Base-by-base conservation (phyloP, 129 eudicot species). In the Scalesia atractyloides region DNA sequence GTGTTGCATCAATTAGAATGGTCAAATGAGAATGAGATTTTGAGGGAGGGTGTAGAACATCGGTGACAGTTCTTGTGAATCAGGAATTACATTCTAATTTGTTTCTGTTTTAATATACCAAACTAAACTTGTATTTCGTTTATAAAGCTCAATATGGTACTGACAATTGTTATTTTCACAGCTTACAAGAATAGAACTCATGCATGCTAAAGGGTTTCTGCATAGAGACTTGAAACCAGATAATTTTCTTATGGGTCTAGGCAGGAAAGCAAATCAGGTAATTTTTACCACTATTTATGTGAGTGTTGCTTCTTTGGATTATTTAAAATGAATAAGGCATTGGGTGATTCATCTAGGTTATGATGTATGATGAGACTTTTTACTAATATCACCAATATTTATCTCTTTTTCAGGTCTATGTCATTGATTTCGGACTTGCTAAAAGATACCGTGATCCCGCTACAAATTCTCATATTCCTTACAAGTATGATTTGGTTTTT, bases 341-440 rank as follows among this genome's bases (percentile, higher is more conserved):
- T 47, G 20, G 24, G 30, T 24, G 30, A 67, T 22, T 58, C 13
- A 33, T 73, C 60, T 36, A 30, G 54, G 48, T 46, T 75, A 15
- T 43, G 60, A 68, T 47, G 52, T 37, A 33, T 69, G 19, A 60
- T 22, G 15, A 33, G 63, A 50, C 65, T 30, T 50, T 49, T 9
- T 41, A 64, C 66, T 79, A 56, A 72, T 54, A 15, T 70, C 61
- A 41, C 20, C 20, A 53, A 46, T 57, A 44, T 70, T 26, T 74
- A 64, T 7, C 19, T 56, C 34, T 72, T 56, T 24, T 72, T 57
- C 75, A 94, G 98, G 98, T 87, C 57, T 94, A 94, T 79, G 82
- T 90, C 69, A 94, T 94, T 64, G 98, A 94, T 82, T 94, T 94
- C 68, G 98, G 98, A 74, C 96, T 94, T 73, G 98, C 98, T 51